Evolutionary conservation across 805 yeast genomes (phyloP), one percentile per base, ranked within the genome.

Genomic region (Lachancea sp.): DNA sequence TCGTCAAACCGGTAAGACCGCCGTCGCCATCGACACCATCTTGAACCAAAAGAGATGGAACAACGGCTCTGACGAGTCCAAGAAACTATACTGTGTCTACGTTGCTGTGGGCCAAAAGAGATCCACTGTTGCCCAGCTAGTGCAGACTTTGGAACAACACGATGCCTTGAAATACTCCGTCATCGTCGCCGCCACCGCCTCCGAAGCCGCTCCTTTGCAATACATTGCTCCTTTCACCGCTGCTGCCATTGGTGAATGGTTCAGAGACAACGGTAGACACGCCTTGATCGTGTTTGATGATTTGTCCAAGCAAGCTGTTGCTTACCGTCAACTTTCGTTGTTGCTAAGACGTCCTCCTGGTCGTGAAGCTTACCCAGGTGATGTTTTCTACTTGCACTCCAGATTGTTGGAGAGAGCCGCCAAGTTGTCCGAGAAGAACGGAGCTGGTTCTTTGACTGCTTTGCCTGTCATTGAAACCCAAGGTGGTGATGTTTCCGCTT

Each of bases 91-190:
- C 90, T 93, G 99, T 86, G 96, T 93, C 65, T 93, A 93, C 85
- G 99, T 93, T 63, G 99, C 99, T 56, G 95, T 93, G 69, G 99
- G 99, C 75, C 99, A 93, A 82, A 93, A 93, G 85, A 89, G 99
- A 82, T 93, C 99, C 58, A 93, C 99, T 57, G 98, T 93, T 65
- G 99, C 99, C 65, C 99, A 93, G 80, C 86, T 93, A 67, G 96
- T 93, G 58, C 96, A 93, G 83, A 91, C 97, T 68, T 83, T 93
- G 70, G 99, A 93, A 81, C 91, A 89, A 73, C 78, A 89, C 72
- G 98, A 90, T 70, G 98, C 99, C 66, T 78, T 93, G 76, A 88
- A 93, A 78, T 93, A 93, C 83, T 73, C 97, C 66, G 85, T 93
- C 75, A 81, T 93, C 73, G 98, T 93, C 71, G 97, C 99, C 53